Percentiles rank a stretch among this genome's conserved stretches.
Evolutionary conservation across 176 grass and related monocot species (phyloP).

Genomic region (Cenchrus purpureus): DNA sequence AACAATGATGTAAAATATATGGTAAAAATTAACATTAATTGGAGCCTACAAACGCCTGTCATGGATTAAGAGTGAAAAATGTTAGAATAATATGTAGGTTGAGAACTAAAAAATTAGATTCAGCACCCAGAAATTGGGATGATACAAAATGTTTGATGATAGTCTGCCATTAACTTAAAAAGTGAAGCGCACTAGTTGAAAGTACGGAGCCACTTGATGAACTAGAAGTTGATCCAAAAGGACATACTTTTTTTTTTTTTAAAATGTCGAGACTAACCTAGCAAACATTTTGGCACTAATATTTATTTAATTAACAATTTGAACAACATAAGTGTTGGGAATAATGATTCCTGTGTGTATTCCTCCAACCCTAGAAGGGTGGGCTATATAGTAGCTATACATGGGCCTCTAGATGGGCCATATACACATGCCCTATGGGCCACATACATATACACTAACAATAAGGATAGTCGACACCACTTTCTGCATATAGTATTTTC

Average conservation of each 20-base stretch:
- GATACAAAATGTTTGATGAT: too few species aligned
- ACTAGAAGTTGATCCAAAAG: background rate
- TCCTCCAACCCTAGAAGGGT: too few species aligned
- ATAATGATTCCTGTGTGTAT: too few species aligned
- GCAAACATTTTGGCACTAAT: background rate
- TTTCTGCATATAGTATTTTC: too few species aligned
- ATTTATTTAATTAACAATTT: background rate
- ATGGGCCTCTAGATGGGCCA: too few species aligned
- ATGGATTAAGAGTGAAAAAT: background rate
- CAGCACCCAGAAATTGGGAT: background rate
- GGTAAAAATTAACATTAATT: background rate
- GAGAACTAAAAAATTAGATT: background rate
- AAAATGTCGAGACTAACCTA: background rate
- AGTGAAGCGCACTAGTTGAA: background rate
- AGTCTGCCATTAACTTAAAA: too few species aligned
- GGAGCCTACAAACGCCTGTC: background rate
- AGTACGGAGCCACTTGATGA: background rate
- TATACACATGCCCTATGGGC: too few species aligned
- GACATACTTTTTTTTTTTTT: background rate
- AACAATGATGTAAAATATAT: background rate
- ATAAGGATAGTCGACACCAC: background rate
- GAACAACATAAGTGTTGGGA: background rate
- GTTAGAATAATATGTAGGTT: background rate
- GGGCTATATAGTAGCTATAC: too few species aligned
- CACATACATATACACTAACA: too few species aligned